These are phyloP conservation scores for Gossypium herbaceum DNA, from an alignment of 345 rosid species.

Conservation along the genomic window DNA sequence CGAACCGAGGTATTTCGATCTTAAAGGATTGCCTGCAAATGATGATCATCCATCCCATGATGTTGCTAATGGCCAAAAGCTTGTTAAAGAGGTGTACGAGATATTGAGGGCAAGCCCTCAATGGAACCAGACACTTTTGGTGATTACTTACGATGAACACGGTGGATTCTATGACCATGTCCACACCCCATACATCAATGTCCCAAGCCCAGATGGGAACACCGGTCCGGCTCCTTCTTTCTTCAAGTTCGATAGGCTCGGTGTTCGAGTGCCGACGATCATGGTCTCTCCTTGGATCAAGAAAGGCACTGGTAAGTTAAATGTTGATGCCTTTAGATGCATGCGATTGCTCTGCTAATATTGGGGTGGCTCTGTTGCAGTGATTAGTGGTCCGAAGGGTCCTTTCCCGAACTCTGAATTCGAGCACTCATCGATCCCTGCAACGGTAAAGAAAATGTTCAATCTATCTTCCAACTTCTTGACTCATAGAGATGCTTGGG, in stretches of 20 bases:
- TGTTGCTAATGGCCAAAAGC: constrained; percentile 74
- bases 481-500: constrained; percentile 98
- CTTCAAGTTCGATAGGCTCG: constrained; percentile 91
- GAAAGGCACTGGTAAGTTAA: constrained; percentile 75
- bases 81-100: constrained; percentile 89
- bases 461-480: constrained; percentile 79
- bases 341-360: background rate
- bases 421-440: constrained; percentile 94
- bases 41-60: constrained; percentile 98
- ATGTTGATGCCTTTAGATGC: background rate
- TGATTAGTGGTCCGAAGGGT: constrained; percentile 61
- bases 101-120: constrained; percentile 82
- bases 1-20: constrained; percentile 90
- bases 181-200: constrained; percentile 59
- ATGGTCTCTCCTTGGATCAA: constrained; percentile 97
- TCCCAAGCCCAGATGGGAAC: constrained; percentile 90
- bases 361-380: constrained; percentile 34
- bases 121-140: constrained; percentile 84
- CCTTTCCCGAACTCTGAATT: constrained; percentile 75
- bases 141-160: constrained; percentile 92
- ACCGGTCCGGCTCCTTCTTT: constrained; percentile 87
- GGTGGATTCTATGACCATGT: constrained; percentile 98
- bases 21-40: constrained; percentile 64
- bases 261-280: constrained; percentile 91
- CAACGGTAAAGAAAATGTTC: constrained; percentile 93